phyloP scores from a whole-genome alignment of 176 grass and related monocot genomes.

The Pharus latifolius region DNA sequence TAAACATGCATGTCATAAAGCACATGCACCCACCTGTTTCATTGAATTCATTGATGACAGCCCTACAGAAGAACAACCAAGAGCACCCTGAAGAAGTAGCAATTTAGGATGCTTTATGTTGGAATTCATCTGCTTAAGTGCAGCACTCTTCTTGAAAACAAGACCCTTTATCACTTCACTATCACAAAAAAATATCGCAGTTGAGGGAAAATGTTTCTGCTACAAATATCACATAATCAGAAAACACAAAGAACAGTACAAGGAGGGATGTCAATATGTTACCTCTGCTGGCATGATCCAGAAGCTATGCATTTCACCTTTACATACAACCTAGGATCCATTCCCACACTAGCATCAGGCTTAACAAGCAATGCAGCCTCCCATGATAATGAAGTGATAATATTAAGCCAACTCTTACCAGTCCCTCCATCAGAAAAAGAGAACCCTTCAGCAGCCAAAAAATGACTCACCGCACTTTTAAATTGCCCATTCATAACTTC shows the following conservation, averaged over 20 bases:
- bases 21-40: conserved; percentile 51
- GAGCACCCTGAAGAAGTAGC: conserved; percentile 44
- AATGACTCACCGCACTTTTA: conserved; percentile 63
- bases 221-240: neutral
- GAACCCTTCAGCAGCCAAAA: conserved; percentile 73
- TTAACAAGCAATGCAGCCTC: conserved; percentile 66
- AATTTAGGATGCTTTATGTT: conserved; percentile 47
- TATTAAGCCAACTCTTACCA: conserved; percentile 59
- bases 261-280: conserved; percentile 5
- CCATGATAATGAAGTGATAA: conserved; percentile 79
- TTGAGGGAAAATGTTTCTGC: neutral
- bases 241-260: neutral
- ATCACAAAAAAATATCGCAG: conserved; percentile 20
- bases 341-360: conserved; percentile 74
- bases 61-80: conserved; percentile 37
- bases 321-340: conserved; percentile 89
- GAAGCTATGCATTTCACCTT: conserved; percentile 89
- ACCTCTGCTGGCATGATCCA: conserved; percentile 66
- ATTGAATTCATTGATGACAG: conserved; percentile 62
- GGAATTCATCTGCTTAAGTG: conserved; percentile 64
- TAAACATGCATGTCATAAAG: neutral
- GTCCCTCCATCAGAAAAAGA: conserved; percentile 25
- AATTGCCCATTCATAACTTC: conserved; percentile 92
- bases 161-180: conserved; percentile 93
- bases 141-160: conserved; percentile 87